phyloP scores from a whole-genome alignment of 208 protist genomes.

The Spongospora subterranea region DNA sequence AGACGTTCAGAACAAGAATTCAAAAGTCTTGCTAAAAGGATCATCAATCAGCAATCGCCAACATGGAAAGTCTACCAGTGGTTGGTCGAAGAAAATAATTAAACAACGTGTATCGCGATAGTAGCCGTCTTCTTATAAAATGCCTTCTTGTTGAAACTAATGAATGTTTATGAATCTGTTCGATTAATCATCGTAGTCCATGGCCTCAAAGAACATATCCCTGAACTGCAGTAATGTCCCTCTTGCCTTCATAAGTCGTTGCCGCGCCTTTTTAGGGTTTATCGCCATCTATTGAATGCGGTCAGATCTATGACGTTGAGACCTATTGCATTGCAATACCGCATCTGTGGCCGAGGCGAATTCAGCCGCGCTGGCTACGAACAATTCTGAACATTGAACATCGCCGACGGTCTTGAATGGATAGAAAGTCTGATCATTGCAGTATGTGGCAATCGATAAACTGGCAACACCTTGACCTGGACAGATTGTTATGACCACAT shows the following conservation, averaged over 20 bases:
- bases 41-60: too few relatives aligned
- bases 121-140: too few relatives aligned
- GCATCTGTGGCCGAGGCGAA: neutral
- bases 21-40: too few relatives aligned
- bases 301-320: too few relatives aligned
- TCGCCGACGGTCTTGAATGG: neutral
- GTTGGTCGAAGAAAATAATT: too few relatives aligned
- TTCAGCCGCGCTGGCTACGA: neutral
- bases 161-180: too few relatives aligned
- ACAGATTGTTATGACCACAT: neutral
- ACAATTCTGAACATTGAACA: neutral
- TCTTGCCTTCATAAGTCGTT: neutral
- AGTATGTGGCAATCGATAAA: neutral
- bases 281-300: neutral
- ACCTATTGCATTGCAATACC: too few relatives aligned
- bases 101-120: too few relatives aligned
- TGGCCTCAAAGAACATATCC: slow-evolving; percentile 21
- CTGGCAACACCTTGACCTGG: neutral
- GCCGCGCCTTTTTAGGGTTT: neutral
- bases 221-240: neutral
- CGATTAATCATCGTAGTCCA: neutral
- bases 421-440: neutral
- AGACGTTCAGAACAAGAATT: too few relatives aligned
- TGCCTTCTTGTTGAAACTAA: too few relatives aligned
- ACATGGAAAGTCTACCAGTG: too few relatives aligned